Percentiles rank a stretch among this genome's conserved stretches.
Evolutionary conservation across 441 rosid genomes (phyloP).

Genomic region (Hura crepitans): DNA sequence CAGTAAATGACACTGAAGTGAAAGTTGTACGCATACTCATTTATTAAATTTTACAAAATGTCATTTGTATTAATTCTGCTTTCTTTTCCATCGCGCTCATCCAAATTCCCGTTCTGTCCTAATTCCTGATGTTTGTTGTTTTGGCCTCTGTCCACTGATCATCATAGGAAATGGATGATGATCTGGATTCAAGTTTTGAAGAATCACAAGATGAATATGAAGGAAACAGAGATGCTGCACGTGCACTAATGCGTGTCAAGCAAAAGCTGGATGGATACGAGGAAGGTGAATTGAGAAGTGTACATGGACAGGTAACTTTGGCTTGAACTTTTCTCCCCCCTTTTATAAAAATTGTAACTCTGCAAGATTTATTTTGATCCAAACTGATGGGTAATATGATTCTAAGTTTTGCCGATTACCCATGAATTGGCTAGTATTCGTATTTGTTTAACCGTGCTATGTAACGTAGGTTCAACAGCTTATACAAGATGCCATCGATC

Average conservation of each 20-base stretch:
- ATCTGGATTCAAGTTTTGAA: slow-evolving; percentile 62
- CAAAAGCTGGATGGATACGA: slow-evolving; percentile 98
- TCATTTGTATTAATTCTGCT: neutral
- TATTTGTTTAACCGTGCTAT: neutral
- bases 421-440: neutral
- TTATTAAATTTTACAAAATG: too few relatives aligned
- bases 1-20: too few relatives aligned
- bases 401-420: neutral
- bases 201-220: slow-evolving; percentile 65
- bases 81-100: too few relatives aligned
- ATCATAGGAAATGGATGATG: slow-evolving; percentile 66
- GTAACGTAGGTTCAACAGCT: slow-evolving; percentile 73
- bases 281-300: slow-evolving; percentile 93
- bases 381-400: neutral
- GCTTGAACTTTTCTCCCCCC: neutral
- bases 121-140: slow-evolving; percentile 4
- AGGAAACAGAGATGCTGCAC: slow-evolving; percentile 92
- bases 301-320: slow-evolving; percentile 77
- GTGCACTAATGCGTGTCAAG: slow-evolving; percentile 93
- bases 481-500: slow-evolving; percentile 87
- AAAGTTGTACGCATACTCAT: too few relatives aligned
- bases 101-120: neutral
- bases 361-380: neutral
- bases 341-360: neutral
- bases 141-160: neutral